Base-by-base conservation (phyloP, 129 eudicot species). In the Lonicera japonica region DNA sequence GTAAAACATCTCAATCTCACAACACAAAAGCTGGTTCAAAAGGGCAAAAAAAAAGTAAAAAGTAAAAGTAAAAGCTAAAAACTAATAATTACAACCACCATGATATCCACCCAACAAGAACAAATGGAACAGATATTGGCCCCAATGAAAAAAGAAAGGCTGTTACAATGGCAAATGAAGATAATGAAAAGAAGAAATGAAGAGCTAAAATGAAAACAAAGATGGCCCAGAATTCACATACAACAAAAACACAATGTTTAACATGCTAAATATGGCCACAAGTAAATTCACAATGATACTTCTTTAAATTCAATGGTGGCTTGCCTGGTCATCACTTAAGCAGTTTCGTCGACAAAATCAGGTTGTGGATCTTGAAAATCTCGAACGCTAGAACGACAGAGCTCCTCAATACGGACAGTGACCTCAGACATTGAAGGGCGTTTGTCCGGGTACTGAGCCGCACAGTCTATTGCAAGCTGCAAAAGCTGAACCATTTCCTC, bases 401-500 rank as follows among this genome's bases (percentile, higher is more conserved):
- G 62, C 76, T 76, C 90, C 75, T 84, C 86, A 4, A 91, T 78
- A 57, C 79, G 79, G 9, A 19, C 43, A 0, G 73, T 62, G 21
- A 79, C 96, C 67, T 84, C 84, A 7, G 80, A 58, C 73, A 91
- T 91, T 5, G 88, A 62, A 14, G 98, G 98, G 9, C 98, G 82
- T 8, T 67, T 78, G 20, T 91, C 98, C 0, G 97, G 97, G 61
- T 74, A 82, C 77, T 84, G 97, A 17, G 88, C 95, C 5, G 97
- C 75, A 62, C 97, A 91, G 48, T 84, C 96, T 9, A 91, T 70
- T 1, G 82, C 97, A 5, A 91, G 80, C 67, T 91, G 94, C 71
- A 91, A 73, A 1, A 91, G 84, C 21, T 79, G 90, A 51, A 91
- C 97, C 97, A 87, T 91, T 60, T 91, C 90, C 56, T 84, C 97